Percentiles rank a stretch among this genome's conserved stretches.
Evolutionary conservation across 306 rosid species (phyloP).

Genomic region (Trichosanthes cucumerina): DNA sequence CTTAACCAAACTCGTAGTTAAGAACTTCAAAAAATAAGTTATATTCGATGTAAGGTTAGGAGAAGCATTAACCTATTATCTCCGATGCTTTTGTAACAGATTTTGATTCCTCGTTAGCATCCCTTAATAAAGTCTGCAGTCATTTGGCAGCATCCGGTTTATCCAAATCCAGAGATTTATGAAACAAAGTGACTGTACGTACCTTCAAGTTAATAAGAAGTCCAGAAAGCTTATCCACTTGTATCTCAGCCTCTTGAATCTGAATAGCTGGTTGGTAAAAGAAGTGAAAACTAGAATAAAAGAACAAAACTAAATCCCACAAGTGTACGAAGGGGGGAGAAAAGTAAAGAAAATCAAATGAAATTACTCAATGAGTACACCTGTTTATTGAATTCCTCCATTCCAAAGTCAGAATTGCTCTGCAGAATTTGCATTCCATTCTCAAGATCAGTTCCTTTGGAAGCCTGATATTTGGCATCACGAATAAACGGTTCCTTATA

Average conservation of each 20-base stretch:
- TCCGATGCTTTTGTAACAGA: conserved; percentile 79
- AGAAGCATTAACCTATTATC: conserved; percentile 57
- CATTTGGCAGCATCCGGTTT: not conserved
- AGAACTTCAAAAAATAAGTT: too few species aligned
- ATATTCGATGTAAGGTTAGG: not conserved
- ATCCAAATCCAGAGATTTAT: not conserved
- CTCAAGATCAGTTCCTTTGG: conserved; percentile 60
- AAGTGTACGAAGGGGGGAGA: not conserved
- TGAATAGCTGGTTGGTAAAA: conserved; percentile 17
- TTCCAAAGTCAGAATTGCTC: conserved; percentile 41
- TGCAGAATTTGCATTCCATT: conserved; percentile 52
- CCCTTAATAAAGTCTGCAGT: conserved; percentile 13
- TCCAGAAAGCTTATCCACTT: conserved; percentile 47
- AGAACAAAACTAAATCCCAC: not conserved
- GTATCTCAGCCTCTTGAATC: conserved; percentile 66
- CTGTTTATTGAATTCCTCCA: conserved; percentile 75
- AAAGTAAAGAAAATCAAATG: not conserved
- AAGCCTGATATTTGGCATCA: conserved; percentile 54
- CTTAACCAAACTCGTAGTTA: too few species aligned
- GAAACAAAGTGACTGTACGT: conserved; percentile 10
- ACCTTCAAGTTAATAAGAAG: conserved; percentile 79
- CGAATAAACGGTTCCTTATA: conserved; percentile 64
- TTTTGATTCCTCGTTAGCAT: conserved; percentile 87
- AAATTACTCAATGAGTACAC: conserved; percentile 13
- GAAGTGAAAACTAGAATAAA: not conserved